A percentile compares a stretch with the other conserved stretches of the same genome.
These are phyloP conservation scores for Boechera divaricarpa DNA, from an alignment of 345 rosid species.

Conservation along the genomic window DNA sequence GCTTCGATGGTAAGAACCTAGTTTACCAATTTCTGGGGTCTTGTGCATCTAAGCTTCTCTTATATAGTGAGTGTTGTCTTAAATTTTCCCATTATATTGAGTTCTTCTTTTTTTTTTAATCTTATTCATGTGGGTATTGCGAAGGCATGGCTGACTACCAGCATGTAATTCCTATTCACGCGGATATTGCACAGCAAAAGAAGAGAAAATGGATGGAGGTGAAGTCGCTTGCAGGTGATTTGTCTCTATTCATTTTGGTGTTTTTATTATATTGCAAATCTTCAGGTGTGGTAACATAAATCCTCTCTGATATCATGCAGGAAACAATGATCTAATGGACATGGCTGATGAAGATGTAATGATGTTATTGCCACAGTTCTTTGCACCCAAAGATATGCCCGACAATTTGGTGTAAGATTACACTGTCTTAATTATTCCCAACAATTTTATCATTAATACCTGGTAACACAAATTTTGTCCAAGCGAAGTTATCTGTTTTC, in stretches of 20 bases:
- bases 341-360: constrained; percentile 76
- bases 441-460: constrained; percentile 8
- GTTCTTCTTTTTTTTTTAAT: neutral
- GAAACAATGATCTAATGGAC: constrained; percentile 60
- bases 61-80: neutral
- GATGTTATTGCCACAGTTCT: constrained; percentile 79
- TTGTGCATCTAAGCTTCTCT: neutral
- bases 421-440: constrained; percentile 23
- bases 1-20: constrained; percentile 66
- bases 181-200: constrained; percentile 64
- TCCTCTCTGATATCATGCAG: constrained; percentile 43
- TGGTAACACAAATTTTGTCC: constrained; percentile 3
- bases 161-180: constrained; percentile 90
- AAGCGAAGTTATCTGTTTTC: constrained; percentile 19
- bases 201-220: constrained; percentile 72
- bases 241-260: neutral
- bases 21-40: neutral
- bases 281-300: neutral
- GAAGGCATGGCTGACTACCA: constrained; percentile 96
- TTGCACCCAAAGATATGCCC: constrained; percentile 77
- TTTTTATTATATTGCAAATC: constrained; percentile 23
- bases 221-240: constrained; percentile 58
- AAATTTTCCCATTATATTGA: neutral
- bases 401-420: constrained; percentile 72
- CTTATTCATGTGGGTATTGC: constrained; percentile 21